Evolutionary conservation across 1,284 basidiomycete species (phyloP), one percentile per base, ranked within the genome.

Genomic region (Trichosporon coremiiforme): DNA sequence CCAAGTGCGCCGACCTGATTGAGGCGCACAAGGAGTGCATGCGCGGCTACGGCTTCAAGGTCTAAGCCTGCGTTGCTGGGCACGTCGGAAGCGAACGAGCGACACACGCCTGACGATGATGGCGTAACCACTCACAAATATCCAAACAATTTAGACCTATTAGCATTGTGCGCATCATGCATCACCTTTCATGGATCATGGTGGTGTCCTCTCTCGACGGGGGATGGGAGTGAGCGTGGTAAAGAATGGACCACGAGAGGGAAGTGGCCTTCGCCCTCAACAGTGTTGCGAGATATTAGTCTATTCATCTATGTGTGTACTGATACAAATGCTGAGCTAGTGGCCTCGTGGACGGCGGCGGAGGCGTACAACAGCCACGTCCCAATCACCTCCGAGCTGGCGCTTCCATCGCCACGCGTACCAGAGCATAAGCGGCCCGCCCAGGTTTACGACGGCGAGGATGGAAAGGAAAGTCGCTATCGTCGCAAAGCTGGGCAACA

Each of bases 11-110:
- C 78, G 89, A 91, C 67, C 85, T 95, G 63, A 88, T 98, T 15
- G 87, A 88, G 78, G 87, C 86, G 74, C 95, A 98, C 78, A 85
- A 93, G 69, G 88, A 90, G 38, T 98, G 95, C 86, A 99, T 99
- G 96, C 88, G 90, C 53, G 85, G 87, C 31, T 88, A 92, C 69
- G 93, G 93, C 31, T 95, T 95, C 87, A 90, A 93, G 79, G 85
- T 94, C 53, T 94, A 86, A 71, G 45, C 63, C 5, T 1, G 8
- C 7, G 31, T 38, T 9, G 29, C 33, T 35, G 33, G 7, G 9
- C 33, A 35, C 33, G 6, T 35, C 25, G 25, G 33, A 35, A 6
- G 9, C 33, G 33, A 35, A 10, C 55, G 31, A 17, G 57, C 29
- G 29, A 13, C 57, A n/a, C 2, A 15, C 17, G 17, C 17, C n/a